phyloP scores from a whole-genome alignment of 805 yeast species.

The Candida adriatica region DNA sequence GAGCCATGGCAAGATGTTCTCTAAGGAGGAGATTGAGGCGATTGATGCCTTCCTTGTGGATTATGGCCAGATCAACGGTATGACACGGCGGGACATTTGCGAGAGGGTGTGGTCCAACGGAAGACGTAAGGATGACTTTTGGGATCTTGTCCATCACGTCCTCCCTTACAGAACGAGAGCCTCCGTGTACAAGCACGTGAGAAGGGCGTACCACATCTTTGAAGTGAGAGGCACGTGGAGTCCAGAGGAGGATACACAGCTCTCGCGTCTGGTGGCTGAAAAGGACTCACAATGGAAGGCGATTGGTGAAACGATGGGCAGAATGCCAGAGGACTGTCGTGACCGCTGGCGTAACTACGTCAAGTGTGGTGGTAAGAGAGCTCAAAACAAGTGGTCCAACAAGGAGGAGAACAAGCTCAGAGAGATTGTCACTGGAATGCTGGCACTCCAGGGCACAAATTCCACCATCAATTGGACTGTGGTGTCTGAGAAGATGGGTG shows the following conservation, averaged over 20 bases:
- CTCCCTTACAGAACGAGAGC: constrained; percentile 84
- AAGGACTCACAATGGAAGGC: constrained; percentile 84
- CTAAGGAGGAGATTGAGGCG: constrained; percentile 59
- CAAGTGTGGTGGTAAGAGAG: constrained; percentile 78
- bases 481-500: constrained; percentile 86
- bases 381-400: constrained; percentile 70
- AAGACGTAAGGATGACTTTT: constrained; percentile 79
- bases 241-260: constrained; percentile 64
- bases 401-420: constrained; percentile 63
- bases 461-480: constrained; percentile 81
- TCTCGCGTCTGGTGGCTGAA: constrained; percentile 55
- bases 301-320: constrained; percentile 70
- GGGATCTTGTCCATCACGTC: constrained; percentile 78
- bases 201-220: constrained; percentile 84
- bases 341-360: constrained; percentile 95
- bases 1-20: constrained; percentile 33
- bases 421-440: constrained; percentile 44
- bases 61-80: constrained; percentile 55
- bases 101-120: constrained; percentile 83
- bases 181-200: constrained; percentile 85
- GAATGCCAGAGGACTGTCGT: constrained; percentile 98
- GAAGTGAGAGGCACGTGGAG: constrained; percentile 90
- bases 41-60: constrained; percentile 67
- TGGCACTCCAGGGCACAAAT: constrained; percentile 26
- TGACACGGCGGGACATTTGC: constrained; percentile 66